Evolutionary conservation across 495 filamentous ascomycete species (phyloP), one percentile per base, ranked within the genome.

Genomic region (Annulohypoxylon nitens): DNA sequence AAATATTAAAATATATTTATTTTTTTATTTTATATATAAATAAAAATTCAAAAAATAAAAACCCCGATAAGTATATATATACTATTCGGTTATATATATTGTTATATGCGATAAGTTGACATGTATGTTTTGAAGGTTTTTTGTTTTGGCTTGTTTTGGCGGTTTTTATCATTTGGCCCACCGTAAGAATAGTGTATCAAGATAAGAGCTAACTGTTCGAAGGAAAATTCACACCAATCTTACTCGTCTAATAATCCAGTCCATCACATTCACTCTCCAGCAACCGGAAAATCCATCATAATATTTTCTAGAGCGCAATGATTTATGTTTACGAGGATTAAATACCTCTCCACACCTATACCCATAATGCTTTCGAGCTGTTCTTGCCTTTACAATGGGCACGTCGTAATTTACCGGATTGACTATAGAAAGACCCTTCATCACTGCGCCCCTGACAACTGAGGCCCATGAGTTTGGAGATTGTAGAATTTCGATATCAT

Each of bases 221-320:
- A n/a, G n/a, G n/a, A n/a, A n/a, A n/a, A n/a, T n/a, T n/a, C n/a
- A n/a, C n/a, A n/a, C n/a, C n/a, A n/a, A n/a, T n/a, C n/a, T n/a
- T 54, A 54, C 51, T 34, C 51, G 25, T 16, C n/a, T 54, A 8
- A 54, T 54, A 25, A 54, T 54, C 25, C 51, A 54, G 12, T 54
- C 25, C 26, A 54, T 54, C 12, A n/a, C 51, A 6, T 0, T 30
- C 14, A 54, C 51, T 20, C 51, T 54, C 25, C 26, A 54, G 11
- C 26, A 54, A n/a, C 51, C 51, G 0, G 25, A 3, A 2, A 34
- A 7, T 0, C 26, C 51, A 34, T 54, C 51, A 11, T 20, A 54
- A 4, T 54, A 54, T 11, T 6, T 54, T 54, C 3, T 33, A 6
- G 25, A 14, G 25, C 1, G 26, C n/a, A 54, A 6, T 16, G 51